A percentile compares a stretch with the other conserved stretches of the same genome.
Conservation (phyloP, 371 early-diverging fungal genomes). For the Apophysomyces elegans region DNA sequence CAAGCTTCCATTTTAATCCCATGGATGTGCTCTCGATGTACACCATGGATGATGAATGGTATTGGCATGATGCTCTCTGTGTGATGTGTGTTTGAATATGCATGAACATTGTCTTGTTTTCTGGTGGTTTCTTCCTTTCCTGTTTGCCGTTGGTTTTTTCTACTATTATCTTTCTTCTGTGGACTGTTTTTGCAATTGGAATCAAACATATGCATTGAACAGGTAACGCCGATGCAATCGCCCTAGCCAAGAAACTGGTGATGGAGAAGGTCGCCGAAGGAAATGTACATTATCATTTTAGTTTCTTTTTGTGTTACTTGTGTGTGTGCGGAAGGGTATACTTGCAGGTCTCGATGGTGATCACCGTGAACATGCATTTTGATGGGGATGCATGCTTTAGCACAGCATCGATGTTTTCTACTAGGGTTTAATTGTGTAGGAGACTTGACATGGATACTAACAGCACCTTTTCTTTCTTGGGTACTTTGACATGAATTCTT, state of each 20-base stretch:
- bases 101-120: conserved; percentile 15
- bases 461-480: conserved; percentile 13
- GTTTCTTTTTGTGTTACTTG: conserved; percentile 19
- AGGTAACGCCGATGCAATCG: conserved; percentile 58
- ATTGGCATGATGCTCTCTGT: conserved; percentile 11
- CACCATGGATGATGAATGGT: conserved; percentile 2
- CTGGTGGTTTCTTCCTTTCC: conserved; percentile 1
- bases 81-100: conserved; percentile 16
- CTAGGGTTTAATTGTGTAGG: conserved; percentile 17
- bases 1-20: conserved; percentile 7
- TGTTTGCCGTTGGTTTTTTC: not conserved
- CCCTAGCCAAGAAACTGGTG: conserved; percentile 59
- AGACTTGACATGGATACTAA: conserved; percentile 12
- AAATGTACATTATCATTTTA: conserved; percentile 33
- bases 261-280: conserved; percentile 63
- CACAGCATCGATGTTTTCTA: not conserved
- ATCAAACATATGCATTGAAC: conserved; percentile 27
- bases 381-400: conserved; percentile 6
- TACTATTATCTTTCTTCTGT: not conserved
- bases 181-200: conserved; percentile 28
- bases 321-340: conserved; percentile 11
- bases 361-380: conserved; percentile 9
- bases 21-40: not conserved
- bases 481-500: conserved; percentile 1
- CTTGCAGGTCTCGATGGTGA: conserved; percentile 1